Evolutionary conservation across 306 rosid genomes (phyloP).

Genomic region (Lathyrus oleraceus): DNA sequence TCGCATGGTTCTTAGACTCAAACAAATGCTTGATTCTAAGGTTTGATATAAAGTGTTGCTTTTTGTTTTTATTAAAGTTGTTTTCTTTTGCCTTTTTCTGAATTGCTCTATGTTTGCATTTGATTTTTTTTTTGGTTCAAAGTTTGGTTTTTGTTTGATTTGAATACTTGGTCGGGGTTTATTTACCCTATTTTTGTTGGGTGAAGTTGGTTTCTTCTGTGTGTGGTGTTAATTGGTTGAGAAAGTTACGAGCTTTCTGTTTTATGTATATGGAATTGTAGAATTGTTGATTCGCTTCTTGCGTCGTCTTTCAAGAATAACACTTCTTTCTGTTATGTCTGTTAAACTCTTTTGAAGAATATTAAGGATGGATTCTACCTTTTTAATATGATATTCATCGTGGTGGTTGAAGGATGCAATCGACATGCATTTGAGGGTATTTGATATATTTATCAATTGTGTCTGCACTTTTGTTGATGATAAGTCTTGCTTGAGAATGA

Average conservation of each 20-base stretch:
- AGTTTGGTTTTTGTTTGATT: constrained; percentile 27
- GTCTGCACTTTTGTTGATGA: constrained; percentile 11
- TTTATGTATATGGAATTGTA: background rate
- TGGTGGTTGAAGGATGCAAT: constrained; percentile 26
- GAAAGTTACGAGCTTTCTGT: constrained; percentile 30
- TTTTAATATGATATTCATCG: background rate
- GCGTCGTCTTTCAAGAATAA: background rate
- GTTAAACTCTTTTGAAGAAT: background rate
- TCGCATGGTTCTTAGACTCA: constrained; percentile 72
- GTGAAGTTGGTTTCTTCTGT: constrained; percentile 31
- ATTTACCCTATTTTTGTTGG: constrained; percentile 27
- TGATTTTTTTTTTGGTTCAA: background rate
- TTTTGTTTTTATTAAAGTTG: background rate
- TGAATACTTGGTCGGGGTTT: constrained; percentile 17
- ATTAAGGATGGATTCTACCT: background rate
- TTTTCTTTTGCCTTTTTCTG: constrained; percentile 12
- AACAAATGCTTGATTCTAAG: constrained; percentile 78
- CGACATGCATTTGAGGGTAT: constrained; percentile 8
- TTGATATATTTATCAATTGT: constrained; percentile 20
- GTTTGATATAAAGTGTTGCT: constrained; percentile 40
- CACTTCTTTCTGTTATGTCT: background rate
- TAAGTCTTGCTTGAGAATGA: constrained; percentile 3
- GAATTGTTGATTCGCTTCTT: constrained; percentile 19
- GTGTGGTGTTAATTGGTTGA: constrained; percentile 25
- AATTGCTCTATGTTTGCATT: background rate